Evolutionary conservation across 1,284 basidiomycete genomes (phyloP), one percentile per base, ranked within the genome.

Genomic region (Takashimella koratensis): DNA sequence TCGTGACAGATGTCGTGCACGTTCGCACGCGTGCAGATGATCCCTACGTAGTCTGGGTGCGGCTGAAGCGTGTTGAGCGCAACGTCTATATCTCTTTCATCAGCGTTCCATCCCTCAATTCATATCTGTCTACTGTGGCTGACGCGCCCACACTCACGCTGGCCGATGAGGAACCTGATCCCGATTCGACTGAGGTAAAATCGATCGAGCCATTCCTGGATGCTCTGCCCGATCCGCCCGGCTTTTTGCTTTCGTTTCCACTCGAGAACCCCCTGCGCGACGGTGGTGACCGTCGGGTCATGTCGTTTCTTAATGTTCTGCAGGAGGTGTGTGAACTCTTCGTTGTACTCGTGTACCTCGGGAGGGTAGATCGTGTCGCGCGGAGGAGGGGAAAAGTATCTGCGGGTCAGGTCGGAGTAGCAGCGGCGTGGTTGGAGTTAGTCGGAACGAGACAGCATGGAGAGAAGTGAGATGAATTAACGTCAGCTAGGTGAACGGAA

Each of bases 111-210:
- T n/a, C n/a, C n/a, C n/a, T n/a, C n/a, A n/a, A n/a, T n/a, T 12
- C 23, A 16, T 16, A 44, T 24, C 4, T 44, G 16, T 24, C 19
- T 22, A n/a, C 24, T 26, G 25, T 47, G 45, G 20, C 23, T 27
- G 3, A 26, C 13, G 5, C 24, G 25, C 11, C 30, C 27, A 16
- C 13, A 68, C 69, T 68, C 63, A 73, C 73, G 73, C 50, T 75
- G 93, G 24, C 93, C 93, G 57, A 97, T 95, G 62, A 97, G 78
- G 70, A 96, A 96, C 2, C 93, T 87, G 60, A 97, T 96, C 1
- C 93, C 96, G 58, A 99, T 99, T 48, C 96, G 86, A 23, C 86
- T 90, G 83, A 99, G 86, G 74, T 98, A 98, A 77, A 98, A 98
- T 51, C 96, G 82, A 77, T 98, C 96, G 63, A 98, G 78, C 88